phyloP scores from a whole-genome alignment of 1,284 basidiomycete species.

The Cryptococcus sp. region DNA sequence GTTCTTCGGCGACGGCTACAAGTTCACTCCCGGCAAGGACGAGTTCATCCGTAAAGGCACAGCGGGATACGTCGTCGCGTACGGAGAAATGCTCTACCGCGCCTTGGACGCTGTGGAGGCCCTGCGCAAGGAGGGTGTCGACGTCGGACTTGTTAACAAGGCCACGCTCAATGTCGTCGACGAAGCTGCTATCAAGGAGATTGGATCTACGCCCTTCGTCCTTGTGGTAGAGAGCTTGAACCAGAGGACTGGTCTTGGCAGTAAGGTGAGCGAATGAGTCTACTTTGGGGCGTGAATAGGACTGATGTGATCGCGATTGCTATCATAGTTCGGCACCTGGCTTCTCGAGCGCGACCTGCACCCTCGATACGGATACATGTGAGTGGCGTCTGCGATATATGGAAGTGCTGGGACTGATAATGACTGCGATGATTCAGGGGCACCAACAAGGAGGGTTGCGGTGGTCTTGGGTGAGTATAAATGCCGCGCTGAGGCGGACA shows the following conservation, averaged over 20 bases:
- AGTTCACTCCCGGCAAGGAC: slow-evolving; percentile 70
- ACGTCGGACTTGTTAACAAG: slow-evolving; percentile 83
- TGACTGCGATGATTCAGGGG: slow-evolving; percentile 52
- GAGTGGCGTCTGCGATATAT: neutral
- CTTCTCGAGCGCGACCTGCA: slow-evolving; percentile 74
- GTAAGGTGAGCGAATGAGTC: slow-evolving; percentile 16
- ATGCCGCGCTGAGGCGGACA: no score
- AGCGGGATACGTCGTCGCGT: slow-evolving; percentile 69
- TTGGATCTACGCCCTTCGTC: slow-evolving; percentile 71
- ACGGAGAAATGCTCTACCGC: slow-evolving; percentile 79
- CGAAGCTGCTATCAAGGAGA: slow-evolving; percentile 70
- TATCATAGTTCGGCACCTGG: slow-evolving; percentile 79
- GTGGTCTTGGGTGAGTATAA: slow-evolving; percentile 60
- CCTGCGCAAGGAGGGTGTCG: slow-evolving; percentile 67
- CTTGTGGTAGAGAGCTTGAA: slow-evolving; percentile 81
- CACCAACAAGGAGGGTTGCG: slow-evolving; percentile 75
- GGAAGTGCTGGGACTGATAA: neutral
- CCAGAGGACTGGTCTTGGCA: slow-evolving; percentile 70
- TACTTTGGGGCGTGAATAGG: no score
- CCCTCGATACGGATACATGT: slow-evolving; percentile 74
- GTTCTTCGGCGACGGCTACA: slow-evolving; percentile 70
- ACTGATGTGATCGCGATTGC: slow-evolving; percentile 46
- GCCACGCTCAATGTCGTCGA: slow-evolving; percentile 77
- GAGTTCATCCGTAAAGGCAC: slow-evolving; percentile 29
- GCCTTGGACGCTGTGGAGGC: slow-evolving; percentile 75